A percentile compares a stretch with the other conserved stretches of the same genome.
These are phyloP conservation scores for Arxiozyma slooffiae DNA, from an alignment of 1,139 yeast species.

Conservation along the genomic window DNA sequence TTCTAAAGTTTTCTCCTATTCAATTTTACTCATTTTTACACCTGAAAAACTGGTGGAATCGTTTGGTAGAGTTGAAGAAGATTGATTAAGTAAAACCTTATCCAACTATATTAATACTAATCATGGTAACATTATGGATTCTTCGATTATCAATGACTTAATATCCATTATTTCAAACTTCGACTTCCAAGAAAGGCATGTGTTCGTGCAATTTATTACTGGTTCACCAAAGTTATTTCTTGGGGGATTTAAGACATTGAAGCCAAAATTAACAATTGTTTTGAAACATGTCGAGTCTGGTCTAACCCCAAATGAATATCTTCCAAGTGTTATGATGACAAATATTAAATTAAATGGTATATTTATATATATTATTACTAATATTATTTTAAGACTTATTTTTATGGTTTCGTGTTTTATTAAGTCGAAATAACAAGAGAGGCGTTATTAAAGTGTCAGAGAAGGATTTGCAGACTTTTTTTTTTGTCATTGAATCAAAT, in stretches of 20 bases:
- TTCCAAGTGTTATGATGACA: slow-evolving; percentile 98
- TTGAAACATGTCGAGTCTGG: slow-evolving; percentile 65
- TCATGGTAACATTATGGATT: slow-evolving; percentile 78
- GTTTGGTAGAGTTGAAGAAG: slow-evolving; percentile 72
- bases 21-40: slow-evolving; percentile 60
- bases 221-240: slow-evolving; percentile 90
- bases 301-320: slow-evolving; percentile 62
- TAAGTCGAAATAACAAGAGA: background rate
- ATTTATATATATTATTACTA: no score
- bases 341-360: no score
- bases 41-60: slow-evolving; percentile 62
- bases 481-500: background rate
- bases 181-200: slow-evolving; percentile 46
- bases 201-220: slow-evolving; percentile 77
- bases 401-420: no score
- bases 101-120: slow-evolving; percentile 63
- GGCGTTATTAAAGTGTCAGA: no score
- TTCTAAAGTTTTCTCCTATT: slow-evolving; percentile 71
- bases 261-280: slow-evolving; percentile 83
- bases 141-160: slow-evolving; percentile 51
- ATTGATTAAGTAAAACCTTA: slow-evolving; percentile 68
- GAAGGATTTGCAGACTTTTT: background rate
- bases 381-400: no score
- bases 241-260: slow-evolving; percentile 81
- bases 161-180: slow-evolving; percentile 53